These are phyloP conservation scores for Punctularia strigosozonata DNA, from an alignment of 768 basidiomycete species.

Conservation along the genomic window DNA sequence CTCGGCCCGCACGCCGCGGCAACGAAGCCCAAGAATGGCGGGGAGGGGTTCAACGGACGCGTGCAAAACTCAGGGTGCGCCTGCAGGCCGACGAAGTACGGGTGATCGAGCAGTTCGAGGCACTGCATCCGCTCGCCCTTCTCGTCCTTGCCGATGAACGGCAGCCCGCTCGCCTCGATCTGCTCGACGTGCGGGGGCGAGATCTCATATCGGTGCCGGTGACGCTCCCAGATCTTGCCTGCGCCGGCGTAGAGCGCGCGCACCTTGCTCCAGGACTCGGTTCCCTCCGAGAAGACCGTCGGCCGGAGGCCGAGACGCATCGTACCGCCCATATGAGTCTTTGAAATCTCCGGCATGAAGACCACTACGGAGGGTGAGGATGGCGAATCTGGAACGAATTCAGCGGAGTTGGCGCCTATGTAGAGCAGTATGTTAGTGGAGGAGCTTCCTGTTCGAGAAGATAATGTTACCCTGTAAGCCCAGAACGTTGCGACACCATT, in stretches of 20 bases:
- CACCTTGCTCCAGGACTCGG: constrained; percentile 58
- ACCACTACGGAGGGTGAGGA: constrained; percentile 69
- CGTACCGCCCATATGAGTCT: constrained; percentile 98
- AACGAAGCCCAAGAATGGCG: constrained; percentile 93
- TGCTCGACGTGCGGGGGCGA: constrained; percentile 77
- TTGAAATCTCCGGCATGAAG: constrained; percentile 99
- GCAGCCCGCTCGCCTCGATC: constrained; percentile 61
- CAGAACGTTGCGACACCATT: constrained; percentile 87
- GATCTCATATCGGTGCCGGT: constrained; percentile 93
- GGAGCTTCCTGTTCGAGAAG: not conserved
- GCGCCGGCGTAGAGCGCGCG: constrained; percentile 77
- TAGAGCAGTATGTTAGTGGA: constrained; percentile 5
- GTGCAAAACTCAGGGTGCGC: constrained; percentile 99
- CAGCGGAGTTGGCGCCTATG: constrained; percentile 74
- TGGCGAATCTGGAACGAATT: constrained; percentile 57
- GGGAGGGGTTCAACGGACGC: constrained; percentile 92
- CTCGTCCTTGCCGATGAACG: constrained; percentile 85
- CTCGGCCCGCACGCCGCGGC: constrained; percentile 53
- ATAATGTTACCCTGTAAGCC: constrained; percentile 42
- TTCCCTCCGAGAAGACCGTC: constrained; percentile 71
- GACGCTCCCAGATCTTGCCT: constrained; percentile 86
- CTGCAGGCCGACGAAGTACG: constrained; percentile 89
- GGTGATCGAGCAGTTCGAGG: constrained; percentile 86
- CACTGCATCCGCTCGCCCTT: constrained; percentile 97
- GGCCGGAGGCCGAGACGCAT: constrained; percentile 99